Evolutionary conservation across 768 basidiomycete genomes (phyloP).

Genomic region (Mycena maculata): DNA sequence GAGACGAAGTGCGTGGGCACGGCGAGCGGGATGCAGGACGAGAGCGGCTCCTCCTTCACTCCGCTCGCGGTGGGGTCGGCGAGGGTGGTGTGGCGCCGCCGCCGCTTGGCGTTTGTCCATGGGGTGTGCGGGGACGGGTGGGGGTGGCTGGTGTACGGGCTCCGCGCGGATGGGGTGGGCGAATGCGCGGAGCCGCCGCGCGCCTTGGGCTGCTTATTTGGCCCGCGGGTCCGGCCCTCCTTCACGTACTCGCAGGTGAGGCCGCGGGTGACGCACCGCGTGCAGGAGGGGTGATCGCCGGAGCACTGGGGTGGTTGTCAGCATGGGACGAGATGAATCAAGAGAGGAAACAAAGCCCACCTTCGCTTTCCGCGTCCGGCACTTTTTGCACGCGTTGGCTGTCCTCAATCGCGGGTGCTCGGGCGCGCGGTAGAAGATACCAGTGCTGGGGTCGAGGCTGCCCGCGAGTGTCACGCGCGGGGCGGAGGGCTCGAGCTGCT

Average conservation of each 20-base stretch:
- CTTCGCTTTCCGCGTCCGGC: slow-evolving; percentile 79
- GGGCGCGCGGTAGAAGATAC: slow-evolving; percentile 73
- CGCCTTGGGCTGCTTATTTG: slow-evolving; percentile 63
- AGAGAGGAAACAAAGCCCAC: slow-evolving; percentile 45
- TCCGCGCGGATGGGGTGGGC: slow-evolving; percentile 11
- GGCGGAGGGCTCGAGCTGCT: no score
- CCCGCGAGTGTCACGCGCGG: slow-evolving; percentile 58
- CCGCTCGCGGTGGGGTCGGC: background rate
- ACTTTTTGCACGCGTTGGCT: slow-evolving; percentile 81
- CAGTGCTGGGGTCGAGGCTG: slow-evolving; percentile 71
- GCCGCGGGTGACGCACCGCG: slow-evolving; percentile 69
- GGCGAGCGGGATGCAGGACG: slow-evolving; percentile 6
- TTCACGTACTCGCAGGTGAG: slow-evolving; percentile 75
- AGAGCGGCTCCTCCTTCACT: slow-evolving; percentile 11
- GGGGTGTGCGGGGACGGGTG: no score
- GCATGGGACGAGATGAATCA: background rate
- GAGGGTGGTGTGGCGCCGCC: slow-evolving; percentile 6
- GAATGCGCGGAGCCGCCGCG: slow-evolving; percentile 7
- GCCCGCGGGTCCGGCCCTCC: slow-evolving; percentile 72
- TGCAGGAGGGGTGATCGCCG: slow-evolving; percentile 76
- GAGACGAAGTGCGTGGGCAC: no score
- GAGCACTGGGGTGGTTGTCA: slow-evolving; percentile 69
- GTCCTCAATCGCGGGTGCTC: slow-evolving; percentile 77
- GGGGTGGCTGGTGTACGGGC: slow-evolving; percentile 39
- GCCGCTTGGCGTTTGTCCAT: background rate